A percentile compares a stretch with the other conserved stretches of the same genome.
Conservation (phyloP, 108 stramenopile species). For the Skeletonema potamos region DNA sequence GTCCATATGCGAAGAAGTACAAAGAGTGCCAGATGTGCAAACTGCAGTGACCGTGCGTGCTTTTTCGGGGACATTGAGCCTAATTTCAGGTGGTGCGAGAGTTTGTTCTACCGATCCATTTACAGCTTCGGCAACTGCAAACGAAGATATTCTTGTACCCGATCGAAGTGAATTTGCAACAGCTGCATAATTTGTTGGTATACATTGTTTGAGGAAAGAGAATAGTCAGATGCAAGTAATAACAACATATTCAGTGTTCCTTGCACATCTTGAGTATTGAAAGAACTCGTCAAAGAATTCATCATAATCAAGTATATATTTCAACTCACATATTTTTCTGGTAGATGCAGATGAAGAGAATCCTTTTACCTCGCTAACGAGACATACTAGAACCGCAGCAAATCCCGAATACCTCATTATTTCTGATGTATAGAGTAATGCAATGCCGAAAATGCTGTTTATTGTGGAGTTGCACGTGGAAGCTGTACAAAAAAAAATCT, state of each 20-base stretch:
- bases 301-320: neutral
- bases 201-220: neutral
- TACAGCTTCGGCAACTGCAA: constrained; percentile 35
- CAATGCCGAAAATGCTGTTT: neutral
- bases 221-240: neutral
- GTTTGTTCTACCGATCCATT: constrained; percentile 24
- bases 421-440: neutral
- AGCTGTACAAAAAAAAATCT: neutral
- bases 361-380: neutral
- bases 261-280: neutral
- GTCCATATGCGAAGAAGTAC: constrained; percentile 75
- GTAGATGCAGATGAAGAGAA: neutral
- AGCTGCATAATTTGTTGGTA: neutral
- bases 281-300: neutral
- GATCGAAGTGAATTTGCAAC: constrained; percentile 3
- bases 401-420: neutral
- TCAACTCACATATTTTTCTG: neutral
- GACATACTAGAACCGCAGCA: neutral
- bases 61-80: constrained; percentile 84
- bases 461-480: neutral
- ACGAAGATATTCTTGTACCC: constrained; percentile 34
- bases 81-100: constrained; percentile 51
- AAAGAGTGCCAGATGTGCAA: constrained; percentile 86
- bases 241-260: neutral
- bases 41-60: constrained; percentile 83